Evolutionary conservation across 768 basidiomycete genomes (phyloP).

Genomic region (Rubroboletus pulcherrimus): DNA sequence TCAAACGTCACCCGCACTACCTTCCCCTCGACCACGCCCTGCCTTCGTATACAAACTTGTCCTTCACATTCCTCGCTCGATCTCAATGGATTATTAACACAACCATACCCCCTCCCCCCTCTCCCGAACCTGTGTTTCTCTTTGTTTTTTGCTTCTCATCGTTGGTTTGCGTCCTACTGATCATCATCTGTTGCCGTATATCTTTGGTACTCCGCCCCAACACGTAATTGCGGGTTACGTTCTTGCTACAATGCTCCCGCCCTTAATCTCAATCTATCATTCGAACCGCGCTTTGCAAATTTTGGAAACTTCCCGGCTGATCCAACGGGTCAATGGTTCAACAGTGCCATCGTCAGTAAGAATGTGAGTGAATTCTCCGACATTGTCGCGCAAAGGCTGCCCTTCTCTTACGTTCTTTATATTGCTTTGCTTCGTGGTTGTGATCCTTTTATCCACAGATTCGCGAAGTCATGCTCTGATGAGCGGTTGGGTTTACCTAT

Average conservation of each 20-base stretch:
- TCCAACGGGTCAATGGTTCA: conserved; percentile 1
- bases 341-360: conserved; percentile 64
- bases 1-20: conserved; percentile 4
- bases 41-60: conserved; percentile 18
- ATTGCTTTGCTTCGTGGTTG: neutral
- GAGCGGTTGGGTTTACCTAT: neutral
- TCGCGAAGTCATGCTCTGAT: conserved; percentile 49
- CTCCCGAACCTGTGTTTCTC: neutral
- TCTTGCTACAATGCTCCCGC: conserved; percentile 16
- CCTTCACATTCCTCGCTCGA: conserved; percentile 12
- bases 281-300: conserved; percentile 1
- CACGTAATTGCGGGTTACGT: conserved; percentile 28
- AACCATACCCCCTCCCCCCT: conserved; percentile 2
- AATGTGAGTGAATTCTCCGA: conserved; percentile 49
- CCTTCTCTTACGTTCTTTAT: neutral
- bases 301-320: conserved; percentile 10
- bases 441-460: conserved; percentile 34
- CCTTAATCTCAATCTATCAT: neutral
- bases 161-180: conserved; percentile 12
- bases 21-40: conserved; percentile 11
- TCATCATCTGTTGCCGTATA: conserved; percentile 19
- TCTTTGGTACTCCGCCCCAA: conserved; percentile 24
- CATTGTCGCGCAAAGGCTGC: neutral
- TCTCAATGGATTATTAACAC: conserved; percentile 18
- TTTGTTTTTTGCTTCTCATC: conserved; percentile 8